Base-by-base conservation (phyloP, 2,329 filamentous ascomycete genomes). In the Microcera coccophila region DNA sequence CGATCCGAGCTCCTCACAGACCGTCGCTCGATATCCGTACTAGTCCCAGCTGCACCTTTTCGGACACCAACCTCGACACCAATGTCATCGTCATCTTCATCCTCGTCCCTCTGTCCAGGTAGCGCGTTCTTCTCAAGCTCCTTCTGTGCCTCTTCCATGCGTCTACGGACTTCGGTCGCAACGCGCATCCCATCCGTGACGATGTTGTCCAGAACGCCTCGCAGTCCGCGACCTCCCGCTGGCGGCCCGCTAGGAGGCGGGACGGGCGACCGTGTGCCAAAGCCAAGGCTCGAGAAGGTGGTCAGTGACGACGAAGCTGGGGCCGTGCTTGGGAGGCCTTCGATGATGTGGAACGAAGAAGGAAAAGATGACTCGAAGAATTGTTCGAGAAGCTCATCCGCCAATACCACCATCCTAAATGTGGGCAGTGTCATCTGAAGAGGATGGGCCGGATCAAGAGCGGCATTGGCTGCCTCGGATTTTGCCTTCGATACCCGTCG, bases 311-410 rank as follows among this genome's bases (percentile, higher is more conserved):
- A 53, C 1, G 61, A 54, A 11, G 62, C 52, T 4, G 59, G 48
- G 5, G 62, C 50, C 4, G 63, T 41, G 35, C 44, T 63, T 8
- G 64, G 61, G 3, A 79, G 59, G 20, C 76, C 76, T 11, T 94
- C 86, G 18, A 87, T 83, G 36, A 96, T 82, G 58, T 87, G 89
- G 78, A 98, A 94, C 1, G 90, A 95, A 39, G 87, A 82, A 0
- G 91, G 89, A 69, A 97, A 96, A 31, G 90, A 94, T 1, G 88
- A 87, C 68, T 98, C 93, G 63, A 98, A 98, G 69, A 98, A 98
- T 55, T 94, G 87, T 60, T 98, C 91, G 5, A 98, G 79, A 1
- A 94, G 78, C 64, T 98, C 93, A 60, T 98, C 93, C 33, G 93
- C 93, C 7, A 98, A 80, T 9, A 98, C 87, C 3, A 98, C 90